phyloP scores from a whole-genome alignment of 352 stramenopile genomes.

The Phytophthora tentaculata region DNA sequence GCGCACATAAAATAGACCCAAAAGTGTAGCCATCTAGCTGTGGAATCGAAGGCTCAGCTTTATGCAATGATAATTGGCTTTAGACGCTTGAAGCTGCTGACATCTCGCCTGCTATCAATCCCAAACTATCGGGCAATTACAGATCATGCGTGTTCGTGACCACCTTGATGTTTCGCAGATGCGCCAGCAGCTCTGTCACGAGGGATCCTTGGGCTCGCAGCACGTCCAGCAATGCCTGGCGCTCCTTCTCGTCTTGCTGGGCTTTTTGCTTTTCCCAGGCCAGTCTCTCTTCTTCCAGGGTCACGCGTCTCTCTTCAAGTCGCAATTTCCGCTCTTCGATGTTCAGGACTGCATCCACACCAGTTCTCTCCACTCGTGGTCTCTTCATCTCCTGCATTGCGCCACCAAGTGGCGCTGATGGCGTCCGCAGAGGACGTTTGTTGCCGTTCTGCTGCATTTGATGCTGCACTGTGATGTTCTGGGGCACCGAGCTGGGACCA shows the following conservation, averaged over 20 bases:
- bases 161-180: conserved; percentile 30
- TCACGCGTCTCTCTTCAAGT: conserved; percentile 41
- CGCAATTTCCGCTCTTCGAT: conserved; percentile 42
- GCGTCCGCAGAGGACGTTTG: conserved; percentile 30
- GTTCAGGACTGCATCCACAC: conserved; percentile 9
- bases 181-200: conserved; percentile 40
- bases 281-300: conserved; percentile 43
- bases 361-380: conserved; percentile 18
- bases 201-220: conserved; percentile 41
- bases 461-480: conserved; percentile 16
- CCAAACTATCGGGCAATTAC: conserved; percentile 3
- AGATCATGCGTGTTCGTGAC: conserved; percentile 14
- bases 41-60: too few relatives aligned
- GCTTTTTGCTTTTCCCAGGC: conserved; percentile 44
- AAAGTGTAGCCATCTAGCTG: conserved; percentile 13
- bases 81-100: conserved; percentile 19
- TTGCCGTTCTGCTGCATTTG: conserved; percentile 37
- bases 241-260: conserved; percentile 36
- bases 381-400: conserved; percentile 27
- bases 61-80: conserved; percentile 25
- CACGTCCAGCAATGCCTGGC: conserved; percentile 45
- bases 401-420: conserved; percentile 5
- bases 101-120: conserved; percentile 11
- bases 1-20: background rate
- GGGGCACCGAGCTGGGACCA: conserved; percentile 18